These are phyloP conservation scores for Cunninghamia lanceolata DNA, from an alignment of 75 land plant species.

Conservation along the genomic window DNA sequence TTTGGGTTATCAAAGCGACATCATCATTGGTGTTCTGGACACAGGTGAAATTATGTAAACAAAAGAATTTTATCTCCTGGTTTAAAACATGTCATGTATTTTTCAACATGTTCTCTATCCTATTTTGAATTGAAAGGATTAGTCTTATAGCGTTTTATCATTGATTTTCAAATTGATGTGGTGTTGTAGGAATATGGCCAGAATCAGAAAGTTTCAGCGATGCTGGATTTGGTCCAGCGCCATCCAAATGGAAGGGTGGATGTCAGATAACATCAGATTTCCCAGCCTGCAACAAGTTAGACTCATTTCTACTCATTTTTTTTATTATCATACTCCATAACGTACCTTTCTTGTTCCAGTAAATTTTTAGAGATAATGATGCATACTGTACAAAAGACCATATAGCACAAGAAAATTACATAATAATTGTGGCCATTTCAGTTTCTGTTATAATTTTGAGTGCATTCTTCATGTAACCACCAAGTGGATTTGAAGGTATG, in stretches of 20 bases:
- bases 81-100: too few species aligned
- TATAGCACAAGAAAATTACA: too few species aligned
- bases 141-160: not conserved
- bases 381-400: too few species aligned
- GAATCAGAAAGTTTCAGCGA: conserved; percentile 35
- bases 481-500: too few species aligned
- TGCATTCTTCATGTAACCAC: too few species aligned
- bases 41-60: conserved; percentile 28
- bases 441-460: too few species aligned
- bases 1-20: conserved; percentile 25
- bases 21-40: conserved; percentile 57
- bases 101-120: too few species aligned
- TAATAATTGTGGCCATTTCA: too few species aligned
- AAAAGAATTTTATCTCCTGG: not conserved
- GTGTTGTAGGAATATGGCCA: conserved; percentile 34
- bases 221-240: conserved; percentile 16
- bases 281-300: not conserved
- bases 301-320: not conserved
- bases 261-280: not conserved
- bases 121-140: too few species aligned
- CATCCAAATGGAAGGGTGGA: conserved; percentile 26
- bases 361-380: too few species aligned
- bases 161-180: not conserved
- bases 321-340: too few species aligned
- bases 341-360: too few species aligned